Evolutionary conservation across 2,329 filamentous ascomycete genomes (phyloP).

Genomic region (Colletotrichum agaves): DNA sequence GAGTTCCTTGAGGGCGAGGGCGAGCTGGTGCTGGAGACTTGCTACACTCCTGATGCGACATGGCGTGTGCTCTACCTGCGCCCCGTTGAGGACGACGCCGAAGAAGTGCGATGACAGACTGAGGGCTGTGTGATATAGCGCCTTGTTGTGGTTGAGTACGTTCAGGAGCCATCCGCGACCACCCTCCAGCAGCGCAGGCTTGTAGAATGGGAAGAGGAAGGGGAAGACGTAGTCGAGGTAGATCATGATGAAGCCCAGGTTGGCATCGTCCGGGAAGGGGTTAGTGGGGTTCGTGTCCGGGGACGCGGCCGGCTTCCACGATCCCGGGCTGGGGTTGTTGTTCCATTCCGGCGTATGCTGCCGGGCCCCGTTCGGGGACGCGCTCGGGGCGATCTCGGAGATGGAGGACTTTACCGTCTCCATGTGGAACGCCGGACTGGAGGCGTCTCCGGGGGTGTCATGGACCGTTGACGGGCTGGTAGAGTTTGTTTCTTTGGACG

Average conservation of each 20-base stretch:
- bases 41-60: constrained; percentile 42
- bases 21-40: constrained; percentile 55
- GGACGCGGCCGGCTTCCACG: neutral
- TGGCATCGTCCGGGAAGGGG: constrained; percentile 32
- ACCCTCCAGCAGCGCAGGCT: constrained; percentile 64
- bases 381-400: constrained; percentile 27
- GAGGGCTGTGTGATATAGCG: constrained; percentile 67
- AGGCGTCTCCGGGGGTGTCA: constrained; percentile 33
- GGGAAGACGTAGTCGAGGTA: constrained; percentile 72
- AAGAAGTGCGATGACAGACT: constrained; percentile 69
- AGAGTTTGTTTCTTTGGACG: constrained; percentile 24
- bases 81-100: constrained; percentile 54
- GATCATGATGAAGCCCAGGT: constrained; percentile 61
- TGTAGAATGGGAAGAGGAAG: constrained; percentile 72
- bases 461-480: constrained; percentile 31
- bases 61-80: constrained; percentile 38
- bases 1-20: constrained; percentile 56
- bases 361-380: constrained; percentile 20
- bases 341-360: constrained; percentile 27
- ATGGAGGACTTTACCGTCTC: constrained; percentile 36
- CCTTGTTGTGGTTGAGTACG: constrained; percentile 65
- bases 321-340: constrained; percentile 11
- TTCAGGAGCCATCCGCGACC: constrained; percentile 70
- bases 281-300: neutral
- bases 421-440: constrained; percentile 30